These are phyloP conservation scores for Cajanus cajan DNA, from an alignment of 306 rosid species.

Conservation along the genomic window DNA sequence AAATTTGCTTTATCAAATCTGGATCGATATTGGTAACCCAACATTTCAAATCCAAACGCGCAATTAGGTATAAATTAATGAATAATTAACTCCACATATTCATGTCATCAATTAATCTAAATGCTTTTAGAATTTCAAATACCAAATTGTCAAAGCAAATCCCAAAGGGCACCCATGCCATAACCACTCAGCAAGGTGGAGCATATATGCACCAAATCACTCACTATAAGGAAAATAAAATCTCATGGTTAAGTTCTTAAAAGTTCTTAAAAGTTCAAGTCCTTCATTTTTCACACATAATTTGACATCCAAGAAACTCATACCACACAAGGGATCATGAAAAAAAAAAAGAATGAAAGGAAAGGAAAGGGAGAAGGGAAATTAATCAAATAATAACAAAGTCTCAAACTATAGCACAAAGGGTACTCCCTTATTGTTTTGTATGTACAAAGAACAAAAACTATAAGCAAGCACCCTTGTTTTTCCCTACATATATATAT, in stretches of 20 bases:
- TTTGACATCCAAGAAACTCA: background rate
- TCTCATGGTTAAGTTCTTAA: background rate
- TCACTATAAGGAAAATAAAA: background rate
- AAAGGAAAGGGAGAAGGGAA: background rate
- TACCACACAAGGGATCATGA: background rate
- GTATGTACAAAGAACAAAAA: constrained; percentile 24
- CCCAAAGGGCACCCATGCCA: background rate
- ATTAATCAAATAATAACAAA: background rate
- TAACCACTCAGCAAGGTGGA: background rate
- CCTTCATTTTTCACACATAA: background rate
- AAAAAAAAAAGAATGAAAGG: background rate
- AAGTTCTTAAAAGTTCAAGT: background rate
- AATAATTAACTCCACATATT: background rate
- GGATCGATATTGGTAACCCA: background rate
- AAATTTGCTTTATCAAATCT: background rate
- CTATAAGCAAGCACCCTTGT: background rate
- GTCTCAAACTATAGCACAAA: background rate
- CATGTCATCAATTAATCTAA: background rate
- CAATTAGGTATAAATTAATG: background rate
- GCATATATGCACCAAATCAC: background rate
- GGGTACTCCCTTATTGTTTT: background rate
- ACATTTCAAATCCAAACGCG: constrained; percentile 1
- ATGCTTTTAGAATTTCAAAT: background rate
- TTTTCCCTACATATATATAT: background rate
- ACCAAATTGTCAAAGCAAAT: constrained; percentile 1